Evolutionary conservation across 371 early-diverging fungal genomes (phyloP).

Genomic region (Blakeslea trispora): DNA sequence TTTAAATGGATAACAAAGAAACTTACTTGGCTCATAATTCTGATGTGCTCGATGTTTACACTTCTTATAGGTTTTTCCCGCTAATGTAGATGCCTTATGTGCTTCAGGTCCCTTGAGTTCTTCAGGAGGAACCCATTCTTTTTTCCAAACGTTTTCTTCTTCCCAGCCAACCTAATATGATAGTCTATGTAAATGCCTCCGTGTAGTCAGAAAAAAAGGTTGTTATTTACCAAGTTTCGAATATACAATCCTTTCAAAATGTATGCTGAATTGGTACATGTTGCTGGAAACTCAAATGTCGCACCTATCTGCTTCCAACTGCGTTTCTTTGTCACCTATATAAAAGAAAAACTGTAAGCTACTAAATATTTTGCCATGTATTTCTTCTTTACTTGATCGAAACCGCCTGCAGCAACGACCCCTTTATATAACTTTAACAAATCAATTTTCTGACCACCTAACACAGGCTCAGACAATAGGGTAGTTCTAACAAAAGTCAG

Average conservation of each 20-base stretch:
- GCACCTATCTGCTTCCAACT: constrained; percentile 75
- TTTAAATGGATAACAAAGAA: not conserved
- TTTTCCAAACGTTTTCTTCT: constrained; percentile 50
- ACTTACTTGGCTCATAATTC: constrained; percentile 1
- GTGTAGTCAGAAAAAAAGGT: no score
- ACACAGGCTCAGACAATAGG: constrained; percentile 69
- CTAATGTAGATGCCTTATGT: constrained; percentile 44
- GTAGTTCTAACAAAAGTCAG: constrained; percentile 46
- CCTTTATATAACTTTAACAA: constrained; percentile 66
- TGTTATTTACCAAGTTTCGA: constrained; percentile 51
- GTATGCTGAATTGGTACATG: constrained; percentile 84
- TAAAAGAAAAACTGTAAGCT: not conserved
- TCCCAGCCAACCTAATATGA: constrained; percentile 49
- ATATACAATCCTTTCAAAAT: constrained; percentile 76
- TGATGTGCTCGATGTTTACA: constrained; percentile 20
- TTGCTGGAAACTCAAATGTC: constrained; percentile 74
- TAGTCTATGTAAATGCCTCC: no score
- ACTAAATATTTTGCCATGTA: not conserved
- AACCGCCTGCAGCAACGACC: constrained; percentile 71
- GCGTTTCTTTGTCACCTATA: constrained; percentile 70
- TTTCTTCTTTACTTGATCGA: constrained; percentile 57
- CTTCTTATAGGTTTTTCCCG: constrained; percentile 44
- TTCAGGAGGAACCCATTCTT: constrained; percentile 48
- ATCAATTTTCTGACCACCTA: constrained; percentile 77
- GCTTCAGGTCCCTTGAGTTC: constrained; percentile 46